Conservation (phyloP, 371 early-diverging fungal species). For the Syncephalastrum racemosum region DNA sequence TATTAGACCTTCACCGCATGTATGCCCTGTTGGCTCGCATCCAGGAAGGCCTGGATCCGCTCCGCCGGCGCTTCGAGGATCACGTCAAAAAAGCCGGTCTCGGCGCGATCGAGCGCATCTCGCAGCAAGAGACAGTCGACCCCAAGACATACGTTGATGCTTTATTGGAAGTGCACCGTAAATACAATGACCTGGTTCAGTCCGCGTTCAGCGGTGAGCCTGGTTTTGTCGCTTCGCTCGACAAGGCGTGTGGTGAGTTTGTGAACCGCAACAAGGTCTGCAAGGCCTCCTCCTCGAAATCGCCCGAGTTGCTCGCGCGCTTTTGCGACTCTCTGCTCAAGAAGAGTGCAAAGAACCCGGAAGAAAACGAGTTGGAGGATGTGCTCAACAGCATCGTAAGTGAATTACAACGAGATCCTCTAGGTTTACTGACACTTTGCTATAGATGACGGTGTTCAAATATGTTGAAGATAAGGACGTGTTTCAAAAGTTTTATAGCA, state of each 20-base stretch:
- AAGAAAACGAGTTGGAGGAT: constrained; percentile 85
- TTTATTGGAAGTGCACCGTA: constrained; percentile 75
- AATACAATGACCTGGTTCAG: constrained; percentile 75
- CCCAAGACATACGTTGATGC: constrained; percentile 87
- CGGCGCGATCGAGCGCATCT: constrained; percentile 78
- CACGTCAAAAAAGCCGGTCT: constrained; percentile 87
- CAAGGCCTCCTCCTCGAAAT: constrained; percentile 66
- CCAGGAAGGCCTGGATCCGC: constrained; percentile 78
- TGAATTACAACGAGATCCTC: not conserved
- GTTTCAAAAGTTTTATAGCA: constrained; percentile 93
- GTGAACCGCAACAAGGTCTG: constrained; percentile 88
- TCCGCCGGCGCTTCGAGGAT: constrained; percentile 76
- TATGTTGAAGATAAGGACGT: constrained; percentile 95
- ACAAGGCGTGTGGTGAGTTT: constrained; percentile 91
- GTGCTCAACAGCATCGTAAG: constrained; percentile 81
- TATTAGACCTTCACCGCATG: constrained; percentile 81
- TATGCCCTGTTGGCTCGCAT: constrained; percentile 80
- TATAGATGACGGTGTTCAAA: constrained; percentile 58
- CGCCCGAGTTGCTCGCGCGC: constrained; percentile 84
- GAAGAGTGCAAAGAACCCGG: constrained; percentile 81
- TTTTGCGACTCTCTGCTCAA: constrained; percentile 84
- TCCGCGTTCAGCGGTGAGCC: constrained; percentile 81
- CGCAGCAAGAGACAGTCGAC: constrained; percentile 66
- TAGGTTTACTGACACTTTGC: no score
- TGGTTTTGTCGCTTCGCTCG: constrained; percentile 90